These are phyloP conservation scores for Leishmania martiniquensis DNA, from an alignment of 208 protist genomes.

Conservation along the genomic window DNA sequence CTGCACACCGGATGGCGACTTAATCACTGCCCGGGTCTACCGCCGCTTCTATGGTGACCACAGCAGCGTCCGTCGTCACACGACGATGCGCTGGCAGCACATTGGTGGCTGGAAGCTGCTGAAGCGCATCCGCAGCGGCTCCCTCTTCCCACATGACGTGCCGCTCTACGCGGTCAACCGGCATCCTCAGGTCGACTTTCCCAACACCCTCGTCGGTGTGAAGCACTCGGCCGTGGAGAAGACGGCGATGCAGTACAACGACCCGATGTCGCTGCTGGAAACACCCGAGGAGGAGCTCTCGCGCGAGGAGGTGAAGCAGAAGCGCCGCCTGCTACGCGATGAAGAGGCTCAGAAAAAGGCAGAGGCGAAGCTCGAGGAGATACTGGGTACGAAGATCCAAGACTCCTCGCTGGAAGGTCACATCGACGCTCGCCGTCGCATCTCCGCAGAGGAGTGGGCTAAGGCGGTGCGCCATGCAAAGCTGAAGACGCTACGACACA, in stretches of 20 bases:
- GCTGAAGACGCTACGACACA: conserved; percentile 67
- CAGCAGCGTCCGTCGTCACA: conserved; percentile 61
- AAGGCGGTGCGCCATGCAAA: conserved; percentile 74
- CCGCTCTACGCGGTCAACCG: conserved; percentile 77
- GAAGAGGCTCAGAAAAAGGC: conserved; percentile 63
- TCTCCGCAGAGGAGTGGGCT: conserved; percentile 79
- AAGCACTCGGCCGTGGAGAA: conserved; percentile 78
- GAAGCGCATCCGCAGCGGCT: conserved; percentile 66
- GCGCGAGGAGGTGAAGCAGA: conserved; percentile 58
- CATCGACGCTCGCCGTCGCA: conserved; percentile 69
- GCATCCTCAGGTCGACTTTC: conserved; percentile 83
- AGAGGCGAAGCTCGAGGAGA: conserved; percentile 67
- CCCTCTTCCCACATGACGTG: conserved; percentile 81
- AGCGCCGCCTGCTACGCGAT: conserved; percentile 49
- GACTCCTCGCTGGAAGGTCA: conserved; percentile 34
- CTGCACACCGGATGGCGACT: conserved; percentile 77
- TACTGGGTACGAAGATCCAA: conserved; percentile 60
- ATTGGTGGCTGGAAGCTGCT: conserved; percentile 90
- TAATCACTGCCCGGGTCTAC: conserved; percentile 81
- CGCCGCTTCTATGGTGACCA: conserved; percentile 84
- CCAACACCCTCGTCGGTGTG: conserved; percentile 79
- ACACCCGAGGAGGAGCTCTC: conserved; percentile 53
- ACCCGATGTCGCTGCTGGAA: conserved; percentile 57
- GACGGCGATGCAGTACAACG: conserved; percentile 90
- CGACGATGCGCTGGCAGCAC: conserved; percentile 88